Evolutionary conservation across 1,284 basidiomycete species (phyloP), one percentile per base, ranked within the genome.

Genomic region (Melampsora americana): DNA sequence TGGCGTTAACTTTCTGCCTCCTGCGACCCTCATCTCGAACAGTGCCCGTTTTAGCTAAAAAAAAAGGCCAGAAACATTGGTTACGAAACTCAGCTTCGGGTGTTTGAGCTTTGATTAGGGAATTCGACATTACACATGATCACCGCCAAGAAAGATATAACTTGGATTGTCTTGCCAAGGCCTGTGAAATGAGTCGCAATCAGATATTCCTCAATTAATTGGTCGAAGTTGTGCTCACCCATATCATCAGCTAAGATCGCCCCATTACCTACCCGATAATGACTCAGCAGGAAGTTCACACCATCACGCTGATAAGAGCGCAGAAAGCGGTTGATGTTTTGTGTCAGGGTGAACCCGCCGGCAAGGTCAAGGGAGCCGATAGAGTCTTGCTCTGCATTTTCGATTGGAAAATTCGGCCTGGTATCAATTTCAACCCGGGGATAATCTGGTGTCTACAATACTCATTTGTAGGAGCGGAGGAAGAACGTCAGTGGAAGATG

Each of bases 141-240:
- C 12, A 64, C 71, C 39, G 71, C 64, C 28, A 74, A 64, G 32
- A 74, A 74, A 2, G 71, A 62, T 32, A 74, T 74, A 9, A 74
- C 71, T 74, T 74, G 71, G 42, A 74, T 74, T 18, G 71, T 74
- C 65, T 74, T 74, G 20, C 71, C 71, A 62, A 74, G 56, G 14
- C 71, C 71, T 74, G 59, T 16, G 2, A 28, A 26, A 28, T 12
- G 14, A 18, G 4, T 32, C 42, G 30, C 60, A 42, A 20, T 2
- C 30, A 20, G 50, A 26, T 14, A 35, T 59, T 65, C 42, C 32
- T 26, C 30, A n/a, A n/a, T 32, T 42, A 5, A 4, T 30, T 18
- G 64, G 20, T 16, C 26, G 46, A 46, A 16, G 28, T 30, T 53
- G n/a, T 12, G 60, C 71, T n/a, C 39, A 74, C 71, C 71, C 71